A percentile compares a stretch with the other conserved stretches of the same genome.
Conservation (phyloP, 257 asterid genomes). For the Solanum bulbocastanum region DNA sequence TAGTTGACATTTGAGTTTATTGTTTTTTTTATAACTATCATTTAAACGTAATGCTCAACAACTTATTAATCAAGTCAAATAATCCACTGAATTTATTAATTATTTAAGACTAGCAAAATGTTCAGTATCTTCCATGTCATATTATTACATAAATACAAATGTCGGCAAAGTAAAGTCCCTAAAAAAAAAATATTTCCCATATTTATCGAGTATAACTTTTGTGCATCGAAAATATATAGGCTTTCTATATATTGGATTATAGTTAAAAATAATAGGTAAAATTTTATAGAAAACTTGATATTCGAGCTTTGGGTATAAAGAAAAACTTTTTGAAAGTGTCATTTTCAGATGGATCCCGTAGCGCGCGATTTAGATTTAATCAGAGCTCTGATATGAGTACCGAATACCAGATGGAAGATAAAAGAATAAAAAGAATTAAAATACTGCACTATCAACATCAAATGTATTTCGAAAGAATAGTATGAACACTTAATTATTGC, state of each 20-base stretch:
- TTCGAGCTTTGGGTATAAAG: no score
- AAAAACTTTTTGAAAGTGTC: no score
- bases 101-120: background rate
- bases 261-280: background rate
- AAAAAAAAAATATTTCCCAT: background rate
- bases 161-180: background rate
- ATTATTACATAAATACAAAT: background rate
- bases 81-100: background rate
- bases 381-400: fast-evolving
- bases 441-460: background rate
- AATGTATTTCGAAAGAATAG: background rate
- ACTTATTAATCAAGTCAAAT: background rate
- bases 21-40: background rate
- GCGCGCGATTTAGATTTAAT: no score
- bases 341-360: no score
- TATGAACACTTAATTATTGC: background rate
- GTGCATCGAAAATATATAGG: background rate
- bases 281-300: background rate
- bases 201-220: background rate
- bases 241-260: background rate
- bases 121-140: background rate
- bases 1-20: background rate
- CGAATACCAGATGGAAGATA: no score
- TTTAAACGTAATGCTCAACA: background rate
- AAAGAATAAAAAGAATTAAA: no score